These are phyloP conservation scores for Circinella minor DNA, from an alignment of 371 early-diverging fungal genomes.

Conservation along the genomic window DNA sequence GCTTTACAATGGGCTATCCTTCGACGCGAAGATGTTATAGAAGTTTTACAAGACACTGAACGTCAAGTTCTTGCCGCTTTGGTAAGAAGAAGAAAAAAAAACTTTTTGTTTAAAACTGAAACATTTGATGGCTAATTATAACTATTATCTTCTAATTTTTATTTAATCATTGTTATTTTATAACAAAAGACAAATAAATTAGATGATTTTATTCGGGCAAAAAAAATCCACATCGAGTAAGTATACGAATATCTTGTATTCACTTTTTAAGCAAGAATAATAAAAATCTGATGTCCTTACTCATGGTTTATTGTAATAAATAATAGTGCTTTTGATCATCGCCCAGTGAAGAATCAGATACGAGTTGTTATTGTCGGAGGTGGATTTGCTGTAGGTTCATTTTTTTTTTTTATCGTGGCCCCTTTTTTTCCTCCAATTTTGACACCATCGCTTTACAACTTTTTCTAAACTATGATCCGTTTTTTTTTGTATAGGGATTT, in stretches of 20 bases:
- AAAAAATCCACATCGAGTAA: constrained; percentile 10
- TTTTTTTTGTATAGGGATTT: constrained; percentile 36
- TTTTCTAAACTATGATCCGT: not conserved
- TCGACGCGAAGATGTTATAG: constrained; percentile 25
- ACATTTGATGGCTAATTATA: not conserved
- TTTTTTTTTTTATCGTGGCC: not conserved
- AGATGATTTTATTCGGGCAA: constrained; percentile 12
- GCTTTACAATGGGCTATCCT: constrained; percentile 38
- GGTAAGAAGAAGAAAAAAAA: constrained; percentile 18
- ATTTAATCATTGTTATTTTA: not conserved
- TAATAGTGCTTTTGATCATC: not conserved
- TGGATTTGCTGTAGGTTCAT: constrained; percentile 49
- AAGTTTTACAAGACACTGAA: constrained; percentile 38
- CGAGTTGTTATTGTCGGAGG: constrained; percentile 50
- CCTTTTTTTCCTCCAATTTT: not conserved
- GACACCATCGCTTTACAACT: not conserved
- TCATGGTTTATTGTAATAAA: not conserved
- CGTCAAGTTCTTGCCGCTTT: constrained; percentile 35
- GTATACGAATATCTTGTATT: not conserved
- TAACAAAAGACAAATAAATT: constrained; percentile 1
- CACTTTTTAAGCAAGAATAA: too few species aligned
- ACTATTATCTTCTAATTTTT: not conserved
- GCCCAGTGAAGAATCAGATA: constrained; percentile 12
- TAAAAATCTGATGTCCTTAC: not conserved
- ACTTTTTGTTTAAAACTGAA: not conserved